Evolutionary conservation across 2,329 filamentous ascomycete genomes (phyloP).

Genomic region (Beauveria asiatica): DNA sequence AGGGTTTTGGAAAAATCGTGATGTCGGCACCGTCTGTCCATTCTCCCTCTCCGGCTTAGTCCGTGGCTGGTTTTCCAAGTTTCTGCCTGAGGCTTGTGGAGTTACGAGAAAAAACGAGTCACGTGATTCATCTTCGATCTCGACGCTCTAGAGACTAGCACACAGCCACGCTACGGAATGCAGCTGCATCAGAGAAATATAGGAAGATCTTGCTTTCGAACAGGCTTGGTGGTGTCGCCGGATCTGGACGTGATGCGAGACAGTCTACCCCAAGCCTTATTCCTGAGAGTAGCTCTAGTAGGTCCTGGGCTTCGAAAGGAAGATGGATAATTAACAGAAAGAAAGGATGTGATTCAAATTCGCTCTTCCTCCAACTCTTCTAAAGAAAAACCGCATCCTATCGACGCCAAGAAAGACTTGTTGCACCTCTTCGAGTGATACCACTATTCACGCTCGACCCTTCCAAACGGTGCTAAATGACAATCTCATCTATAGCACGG

Average conservation of each 20-base stretch:
- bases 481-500: neutral
- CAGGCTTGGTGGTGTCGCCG: too few species aligned
- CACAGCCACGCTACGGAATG: neutral
- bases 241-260: too few species aligned
- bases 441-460: neutral
- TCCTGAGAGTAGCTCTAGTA: too few species aligned
- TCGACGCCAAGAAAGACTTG: too few species aligned
- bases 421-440: too few species aligned
- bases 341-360: too few species aligned
- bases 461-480: neutral
- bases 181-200: neutral
- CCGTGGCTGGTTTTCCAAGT: constrained; percentile 9
- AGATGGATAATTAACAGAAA: too few species aligned
- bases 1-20: constrained; percentile 40
- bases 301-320: too few species aligned
- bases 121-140: neutral
- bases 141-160: neutral
- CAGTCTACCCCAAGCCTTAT: too few species aligned
- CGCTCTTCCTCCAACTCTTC: too few species aligned
- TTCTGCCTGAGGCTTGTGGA: constrained; percentile 12
- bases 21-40: constrained; percentile 19
- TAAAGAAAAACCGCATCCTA: too few species aligned
- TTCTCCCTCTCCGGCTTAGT: constrained; percentile 9
- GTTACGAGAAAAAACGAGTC: neutral
- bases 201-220: too few species aligned